Conservation (phyloP, 768 basidiomycete species). For the Boletus eberwhitei region DNA sequence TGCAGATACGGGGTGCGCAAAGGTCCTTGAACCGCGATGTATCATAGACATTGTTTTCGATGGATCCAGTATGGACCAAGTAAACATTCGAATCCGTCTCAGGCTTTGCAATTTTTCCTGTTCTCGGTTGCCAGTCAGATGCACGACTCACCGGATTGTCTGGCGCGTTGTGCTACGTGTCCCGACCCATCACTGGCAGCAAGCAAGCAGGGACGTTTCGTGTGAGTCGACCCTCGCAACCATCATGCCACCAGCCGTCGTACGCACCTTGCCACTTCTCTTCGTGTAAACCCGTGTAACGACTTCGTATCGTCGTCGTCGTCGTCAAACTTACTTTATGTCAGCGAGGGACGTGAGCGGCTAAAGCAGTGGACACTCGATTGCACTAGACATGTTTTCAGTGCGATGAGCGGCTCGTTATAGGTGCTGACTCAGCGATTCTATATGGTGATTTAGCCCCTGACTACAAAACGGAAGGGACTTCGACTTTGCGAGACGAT, state of each 20-base stretch:
- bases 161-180: conserved; percentile 65
- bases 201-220: background rate
- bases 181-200: background rate
- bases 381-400: too few relatives aligned
- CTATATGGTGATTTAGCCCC: background rate
- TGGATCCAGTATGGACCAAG: background rate
- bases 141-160: conserved; percentile 59
- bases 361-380: background rate
- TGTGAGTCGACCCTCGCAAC: background rate
- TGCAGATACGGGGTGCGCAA: too few relatives aligned
- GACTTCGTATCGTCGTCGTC: background rate
- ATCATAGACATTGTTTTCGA: conserved; percentile 78
- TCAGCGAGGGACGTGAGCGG: too few relatives aligned
- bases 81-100: background rate
- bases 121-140: background rate
- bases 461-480: too few relatives aligned
- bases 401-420: too few relatives aligned
- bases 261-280: conserved; percentile 66
- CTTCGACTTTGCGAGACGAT: background rate
- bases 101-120: too few relatives aligned
- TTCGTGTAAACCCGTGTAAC: conserved; percentile 47
- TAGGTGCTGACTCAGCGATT: background rate
- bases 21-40: conserved; percentile 65
- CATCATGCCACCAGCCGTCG: background rate
- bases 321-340: too few relatives aligned